Percentiles rank a stretch among this genome's conserved stretches.
Conservation (phyloP, 2,329 filamentous ascomycete species). For the Botrytis byssoidea region DNA sequence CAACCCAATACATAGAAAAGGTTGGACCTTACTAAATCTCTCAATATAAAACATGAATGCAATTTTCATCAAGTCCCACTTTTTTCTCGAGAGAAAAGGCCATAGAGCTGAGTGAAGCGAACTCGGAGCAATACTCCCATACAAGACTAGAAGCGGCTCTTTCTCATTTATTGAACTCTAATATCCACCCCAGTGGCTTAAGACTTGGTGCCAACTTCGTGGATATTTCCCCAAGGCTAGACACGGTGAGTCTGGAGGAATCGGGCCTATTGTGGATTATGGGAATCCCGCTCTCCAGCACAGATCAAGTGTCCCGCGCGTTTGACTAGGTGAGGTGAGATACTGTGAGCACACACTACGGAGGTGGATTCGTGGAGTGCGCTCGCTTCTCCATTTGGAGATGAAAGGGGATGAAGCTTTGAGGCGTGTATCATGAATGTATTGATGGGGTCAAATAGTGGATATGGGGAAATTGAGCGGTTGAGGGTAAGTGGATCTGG, state of each 20-base stretch:
- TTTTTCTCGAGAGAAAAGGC: no score
- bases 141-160: neutral
- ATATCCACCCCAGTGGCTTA: neutral
- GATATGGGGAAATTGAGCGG: neutral
- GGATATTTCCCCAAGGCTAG: neutral
- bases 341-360: neutral
- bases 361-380: neutral
- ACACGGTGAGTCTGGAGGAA: neutral
- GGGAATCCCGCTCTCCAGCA: neutral
- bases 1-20: neutral
- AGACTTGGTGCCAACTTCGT: neutral
- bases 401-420: neutral
- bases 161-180: neutral
- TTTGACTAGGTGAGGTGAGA: neutral
- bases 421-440: neutral
- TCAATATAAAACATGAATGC: neutral
- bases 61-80: neutral
- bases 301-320: neutral
- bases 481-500: neutral
- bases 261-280: constrained; percentile 3
- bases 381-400: neutral
- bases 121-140: neutral
- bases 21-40: neutral
- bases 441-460: neutral
- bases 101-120: neutral